These are phyloP conservation scores for Lactarius vividus DNA, from an alignment of 768 basidiomycete species.

Conservation along the genomic window DNA sequence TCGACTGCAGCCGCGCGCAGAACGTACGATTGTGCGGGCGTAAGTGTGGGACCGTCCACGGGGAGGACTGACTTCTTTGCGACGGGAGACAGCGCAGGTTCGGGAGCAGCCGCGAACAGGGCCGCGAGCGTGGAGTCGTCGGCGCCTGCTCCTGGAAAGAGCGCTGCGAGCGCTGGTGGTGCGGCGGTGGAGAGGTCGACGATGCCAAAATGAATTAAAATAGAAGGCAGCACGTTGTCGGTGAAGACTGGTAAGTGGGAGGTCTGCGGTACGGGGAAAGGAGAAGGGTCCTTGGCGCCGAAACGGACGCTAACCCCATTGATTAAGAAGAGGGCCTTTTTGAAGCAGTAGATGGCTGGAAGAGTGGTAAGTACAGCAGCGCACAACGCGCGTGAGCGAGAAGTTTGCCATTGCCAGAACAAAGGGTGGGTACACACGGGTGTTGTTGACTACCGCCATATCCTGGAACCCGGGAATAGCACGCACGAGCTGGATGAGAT, in stretches of 20 bases:
- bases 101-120: conserved; percentile 40
- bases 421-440: conserved; percentile 45
- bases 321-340: conserved; percentile 83
- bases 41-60: conserved; percentile 54
- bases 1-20: conserved; percentile 78
- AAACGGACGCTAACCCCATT: conserved; percentile 69
- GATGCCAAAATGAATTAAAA: conserved; percentile 73
- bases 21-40: conserved; percentile 60
- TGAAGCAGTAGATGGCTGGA: conserved; percentile 83
- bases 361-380: not conserved
- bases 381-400: conserved; percentile 8
- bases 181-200: conserved; percentile 55
- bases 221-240: conserved; percentile 83
- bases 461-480: conserved; percentile 83
- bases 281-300: conserved; percentile 47
- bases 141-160: conserved; percentile 51
- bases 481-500: conserved; percentile 56
- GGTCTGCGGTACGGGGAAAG: conserved; percentile 64
- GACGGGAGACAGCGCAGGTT: conserved; percentile 18
- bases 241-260: conserved; percentile 62
- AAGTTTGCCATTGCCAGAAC: conserved; percentile 1
- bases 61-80: conserved; percentile 28
- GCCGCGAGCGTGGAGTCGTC: conserved; percentile 37
- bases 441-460: conserved; percentile 62
- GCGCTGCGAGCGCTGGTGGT: conserved; percentile 37